These are phyloP conservation scores for Dunaliella primolecta DNA, from an alignment of 139 green algal genomes.

Conservation along the genomic window DNA sequence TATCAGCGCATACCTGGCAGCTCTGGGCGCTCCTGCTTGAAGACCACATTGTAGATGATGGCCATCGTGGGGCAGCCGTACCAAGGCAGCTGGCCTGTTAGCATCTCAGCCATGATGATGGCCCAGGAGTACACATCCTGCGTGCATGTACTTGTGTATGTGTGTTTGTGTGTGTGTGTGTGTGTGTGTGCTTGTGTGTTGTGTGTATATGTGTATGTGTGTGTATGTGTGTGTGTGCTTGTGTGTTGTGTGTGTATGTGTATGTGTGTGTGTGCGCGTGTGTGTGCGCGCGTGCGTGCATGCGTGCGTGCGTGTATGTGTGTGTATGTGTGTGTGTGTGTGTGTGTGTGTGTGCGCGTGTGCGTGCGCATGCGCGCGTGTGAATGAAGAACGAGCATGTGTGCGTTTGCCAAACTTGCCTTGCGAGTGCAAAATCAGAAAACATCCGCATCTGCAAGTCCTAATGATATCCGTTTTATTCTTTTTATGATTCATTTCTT, in stretches of 20 bases:
- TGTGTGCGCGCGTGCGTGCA: neutral
- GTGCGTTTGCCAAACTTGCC: no score
- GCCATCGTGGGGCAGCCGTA: slow-evolving; percentile 24
- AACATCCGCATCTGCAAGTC: no score
- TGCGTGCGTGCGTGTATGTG: neutral
- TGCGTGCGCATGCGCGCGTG: neutral
- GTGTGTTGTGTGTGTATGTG: no score
- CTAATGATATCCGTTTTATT: no score
- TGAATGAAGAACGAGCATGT: no score
- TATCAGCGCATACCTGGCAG: slow-evolving; percentile 19
- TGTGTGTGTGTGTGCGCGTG: neutral
- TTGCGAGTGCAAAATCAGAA: no score
- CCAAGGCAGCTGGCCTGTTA: slow-evolving; percentile 36
- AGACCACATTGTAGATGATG: slow-evolving; percentile 20
- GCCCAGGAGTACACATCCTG: slow-evolving; percentile 28
- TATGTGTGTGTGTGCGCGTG: neutral
- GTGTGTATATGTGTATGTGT: no score
- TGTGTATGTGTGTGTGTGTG: neutral
- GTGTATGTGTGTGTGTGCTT: no score
- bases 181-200: no score
- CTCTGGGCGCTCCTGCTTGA: slow-evolving; percentile 10
- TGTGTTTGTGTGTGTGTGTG: no score
- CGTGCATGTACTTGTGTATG: neutral
- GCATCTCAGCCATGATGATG: slow-evolving; percentile 45
- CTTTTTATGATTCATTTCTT: no score